A percentile compares a stretch with the other conserved stretches of the same genome.
These are phyloP conservation scores for Globisporangium nunn DNA, from an alignment of 352 stramenopile genomes.

Conservation along the genomic window DNA sequence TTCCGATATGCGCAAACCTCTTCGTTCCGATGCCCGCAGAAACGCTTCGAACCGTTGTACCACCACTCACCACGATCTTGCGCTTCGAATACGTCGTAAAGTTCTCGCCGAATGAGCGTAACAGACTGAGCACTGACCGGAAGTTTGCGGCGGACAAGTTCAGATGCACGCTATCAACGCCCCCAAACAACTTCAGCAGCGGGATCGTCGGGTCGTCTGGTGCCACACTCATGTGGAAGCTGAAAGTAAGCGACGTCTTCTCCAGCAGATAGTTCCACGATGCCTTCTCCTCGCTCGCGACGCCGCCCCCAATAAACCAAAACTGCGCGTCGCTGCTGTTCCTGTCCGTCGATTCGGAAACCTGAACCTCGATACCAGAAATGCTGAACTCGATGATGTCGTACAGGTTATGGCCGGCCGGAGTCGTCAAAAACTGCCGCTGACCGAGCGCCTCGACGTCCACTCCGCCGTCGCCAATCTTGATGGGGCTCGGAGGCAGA, in stretches of 20 bases:
- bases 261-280: slow-evolving; percentile 58
- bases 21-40: background rate
- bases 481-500: slow-evolving; percentile 10
- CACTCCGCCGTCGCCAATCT: background rate
- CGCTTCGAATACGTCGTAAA: slow-evolving; percentile 38
- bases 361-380: slow-evolving; percentile 71
- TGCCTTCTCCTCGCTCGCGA: slow-evolving; percentile 3
- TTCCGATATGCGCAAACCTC: too few species aligned
- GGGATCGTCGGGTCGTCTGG: slow-evolving; percentile 73
- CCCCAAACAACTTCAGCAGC: slow-evolving; percentile 68
- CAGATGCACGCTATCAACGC: slow-evolving; percentile 57
- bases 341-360: slow-evolving; percentile 21
- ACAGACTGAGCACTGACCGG: slow-evolving; percentile 41
- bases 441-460: slow-evolving; percentile 2
- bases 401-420: slow-evolving; percentile 49
- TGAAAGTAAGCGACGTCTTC: slow-evolving; percentile 67
- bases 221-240: slow-evolving; percentile 71
- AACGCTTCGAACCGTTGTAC: background rate
- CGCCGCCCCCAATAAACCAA: slow-evolving; percentile 10
- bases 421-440: slow-evolving; percentile 11
- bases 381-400: slow-evolving; percentile 73
- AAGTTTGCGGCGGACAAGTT: slow-evolving; percentile 69
- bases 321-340: slow-evolving; percentile 6
- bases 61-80: slow-evolving; percentile 11
- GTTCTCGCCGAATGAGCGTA: slow-evolving; percentile 69